Percentiles rank a stretch among this genome's conserved stretches.
These are phyloP conservation scores for Ceratocystis variospora DNA, from an alignment of 2,329 filamentous ascomycete genomes.

Conservation along the genomic window DNA sequence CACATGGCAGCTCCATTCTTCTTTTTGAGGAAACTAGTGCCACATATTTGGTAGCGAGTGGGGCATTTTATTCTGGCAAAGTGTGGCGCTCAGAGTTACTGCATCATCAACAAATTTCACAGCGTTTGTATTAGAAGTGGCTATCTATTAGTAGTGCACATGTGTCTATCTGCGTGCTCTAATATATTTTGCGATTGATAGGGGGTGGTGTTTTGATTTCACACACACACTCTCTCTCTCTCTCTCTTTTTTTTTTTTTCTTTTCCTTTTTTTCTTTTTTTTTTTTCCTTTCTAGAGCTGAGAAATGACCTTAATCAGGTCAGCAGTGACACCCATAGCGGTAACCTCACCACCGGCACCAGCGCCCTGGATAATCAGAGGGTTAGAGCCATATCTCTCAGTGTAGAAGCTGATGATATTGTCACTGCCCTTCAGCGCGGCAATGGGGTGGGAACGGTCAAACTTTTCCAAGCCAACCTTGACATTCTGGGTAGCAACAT, in stretches of 20 bases:
- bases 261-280: neutral
- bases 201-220: neutral
- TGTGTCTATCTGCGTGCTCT: neutral
- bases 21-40: conserved; percentile 3
- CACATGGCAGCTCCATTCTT: neutral
- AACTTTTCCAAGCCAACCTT: conserved; percentile 89
- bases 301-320: conserved; percentile 77
- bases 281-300: conserved; percentile 37
- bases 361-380: conserved; percentile 85
- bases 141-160: too few relatives aligned
- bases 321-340: conserved; percentile 92
- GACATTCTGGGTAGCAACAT: conserved; percentile 65
- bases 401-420: conserved; percentile 99
- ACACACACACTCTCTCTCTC: too few relatives aligned
- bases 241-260: neutral
- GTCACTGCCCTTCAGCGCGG: conserved; percentile 87
- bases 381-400: conserved; percentile 79
- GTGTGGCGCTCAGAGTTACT: neutral
- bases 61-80: neutral
- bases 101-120: neutral
- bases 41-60: conserved; percentile 1
- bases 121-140: neutral
- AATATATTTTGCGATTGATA: too few relatives aligned
- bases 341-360: conserved; percentile 92
- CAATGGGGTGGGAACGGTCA: conserved; percentile 79